Evolutionary conservation across 2,329 filamentous ascomycete genomes (phyloP).

Genomic region (Aspergillus clavatus): DNA sequence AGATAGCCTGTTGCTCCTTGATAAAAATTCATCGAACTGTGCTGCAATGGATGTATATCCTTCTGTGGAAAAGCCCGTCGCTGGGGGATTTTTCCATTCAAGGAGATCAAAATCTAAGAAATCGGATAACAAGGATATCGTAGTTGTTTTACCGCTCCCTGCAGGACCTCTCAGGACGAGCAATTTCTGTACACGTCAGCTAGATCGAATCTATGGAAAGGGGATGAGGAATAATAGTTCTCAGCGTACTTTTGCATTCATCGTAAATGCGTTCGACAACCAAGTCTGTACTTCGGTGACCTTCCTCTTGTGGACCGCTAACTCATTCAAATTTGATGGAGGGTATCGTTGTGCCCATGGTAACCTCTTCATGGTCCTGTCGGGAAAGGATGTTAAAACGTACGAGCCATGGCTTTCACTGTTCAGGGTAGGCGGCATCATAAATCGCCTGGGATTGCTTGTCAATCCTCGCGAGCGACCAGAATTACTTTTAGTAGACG

Average conservation of each 20-base stretch:
- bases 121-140: constrained; percentile 69
- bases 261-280: constrained; percentile 69
- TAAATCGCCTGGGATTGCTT: constrained; percentile 24
- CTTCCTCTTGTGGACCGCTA: constrained; percentile 94
- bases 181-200: constrained; percentile 55
- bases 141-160: constrained; percentile 89
- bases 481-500: constrained; percentile 7
- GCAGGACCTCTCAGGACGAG: constrained; percentile 85
- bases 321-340: constrained; percentile 69
- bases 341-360: constrained; percentile 88
- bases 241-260: constrained; percentile 42
- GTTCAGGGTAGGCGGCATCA: constrained; percentile 14
- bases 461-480: constrained; percentile 9
- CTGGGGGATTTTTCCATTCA: constrained; percentile 84
- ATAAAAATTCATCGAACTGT: constrained; percentile 90
- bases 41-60: constrained; percentile 66
- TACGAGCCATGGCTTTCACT: constrained; percentile 10
- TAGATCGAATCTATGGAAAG: neutral
- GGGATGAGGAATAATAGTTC: neutral
- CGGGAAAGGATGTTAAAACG: constrained; percentile 23
- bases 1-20: constrained; percentile 72
- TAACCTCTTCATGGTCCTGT: constrained; percentile 53
- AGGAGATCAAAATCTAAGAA: constrained; percentile 72
- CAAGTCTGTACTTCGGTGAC: constrained; percentile 79
- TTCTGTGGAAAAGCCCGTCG: constrained; percentile 54